Evolutionary conservation across 257 asterid genomes (phyloP).

Genomic region (Gynochthodes officinalis): DNA sequence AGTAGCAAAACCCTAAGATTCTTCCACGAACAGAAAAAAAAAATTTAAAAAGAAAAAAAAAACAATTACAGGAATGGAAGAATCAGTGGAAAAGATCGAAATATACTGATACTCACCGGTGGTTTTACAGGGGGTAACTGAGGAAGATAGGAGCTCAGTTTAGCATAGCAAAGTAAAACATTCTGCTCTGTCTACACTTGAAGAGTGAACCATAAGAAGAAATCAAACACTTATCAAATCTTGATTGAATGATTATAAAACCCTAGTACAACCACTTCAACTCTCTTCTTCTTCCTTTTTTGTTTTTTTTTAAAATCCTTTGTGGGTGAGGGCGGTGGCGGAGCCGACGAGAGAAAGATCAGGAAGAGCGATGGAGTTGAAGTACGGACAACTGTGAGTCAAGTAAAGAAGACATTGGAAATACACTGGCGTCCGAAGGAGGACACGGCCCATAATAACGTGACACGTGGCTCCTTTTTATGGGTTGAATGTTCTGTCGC

Average conservation of each 20-base stretch:
- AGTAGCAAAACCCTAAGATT: background rate
- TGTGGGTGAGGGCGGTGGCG: too few species aligned
- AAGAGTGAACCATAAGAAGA: background rate
- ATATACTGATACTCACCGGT: background rate
- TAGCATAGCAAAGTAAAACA: background rate
- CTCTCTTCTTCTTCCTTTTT: background rate
- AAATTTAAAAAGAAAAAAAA: background rate
- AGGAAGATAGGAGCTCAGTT: background rate
- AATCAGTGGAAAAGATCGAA: background rate
- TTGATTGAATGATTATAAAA: background rate
- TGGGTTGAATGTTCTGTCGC: background rate
- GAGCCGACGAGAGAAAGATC: background rate
- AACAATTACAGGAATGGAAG: background rate
- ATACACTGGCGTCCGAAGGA: background rate
- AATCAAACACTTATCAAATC: background rate
- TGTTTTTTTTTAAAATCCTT: too few species aligned
- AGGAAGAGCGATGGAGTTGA: too few species aligned
- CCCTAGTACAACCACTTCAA: background rate
- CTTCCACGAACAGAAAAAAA: background rate
- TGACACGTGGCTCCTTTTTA: slow-evolving; percentile 4
- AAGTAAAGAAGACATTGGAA: background rate
- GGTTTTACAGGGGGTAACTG: background rate
- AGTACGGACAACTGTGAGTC: too few species aligned
- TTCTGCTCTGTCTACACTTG: background rate
- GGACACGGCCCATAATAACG: background rate